Conservation (phyloP, 495 filamentous ascomycete species). For the Tuber borchii region DNA sequence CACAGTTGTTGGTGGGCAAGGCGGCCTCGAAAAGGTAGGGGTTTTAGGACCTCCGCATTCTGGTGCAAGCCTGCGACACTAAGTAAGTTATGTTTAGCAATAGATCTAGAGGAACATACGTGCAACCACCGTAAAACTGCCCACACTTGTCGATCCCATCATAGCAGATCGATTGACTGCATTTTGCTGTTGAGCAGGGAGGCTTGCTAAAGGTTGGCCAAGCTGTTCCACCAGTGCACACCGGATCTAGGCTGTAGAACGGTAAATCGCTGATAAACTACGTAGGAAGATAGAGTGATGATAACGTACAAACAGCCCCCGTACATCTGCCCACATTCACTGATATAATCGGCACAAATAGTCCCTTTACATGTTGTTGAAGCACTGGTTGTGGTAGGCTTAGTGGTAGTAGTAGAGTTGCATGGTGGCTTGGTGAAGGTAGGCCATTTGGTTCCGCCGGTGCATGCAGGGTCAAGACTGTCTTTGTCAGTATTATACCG, state of each 20-base stretch:
- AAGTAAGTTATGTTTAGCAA: background rate
- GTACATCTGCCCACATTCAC: constrained; percentile 20
- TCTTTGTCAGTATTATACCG: background rate
- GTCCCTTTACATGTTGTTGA: constrained; percentile 10
- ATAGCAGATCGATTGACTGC: constrained; percentile 6
- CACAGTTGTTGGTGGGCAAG: background rate
- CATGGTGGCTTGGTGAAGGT: constrained; percentile 17
- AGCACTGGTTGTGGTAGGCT: background rate
- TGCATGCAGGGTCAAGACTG: constrained; percentile 25
- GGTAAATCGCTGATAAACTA: background rate
- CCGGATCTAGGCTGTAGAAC: constrained; percentile 17
- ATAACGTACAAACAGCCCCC: constrained; percentile 20
- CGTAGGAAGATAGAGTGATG: background rate
- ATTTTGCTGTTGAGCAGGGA: constrained; percentile 12
- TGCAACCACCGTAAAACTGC: constrained; percentile 24
- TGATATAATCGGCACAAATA: constrained; percentile 15
- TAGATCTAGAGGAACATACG: constrained; percentile 2
- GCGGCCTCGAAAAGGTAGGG: background rate
- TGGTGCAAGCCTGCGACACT: background rate
- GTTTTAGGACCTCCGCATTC: background rate
- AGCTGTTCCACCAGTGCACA: constrained; percentile 23
- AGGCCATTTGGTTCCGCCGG: constrained; percentile 20
- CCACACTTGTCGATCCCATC: constrained; percentile 27
- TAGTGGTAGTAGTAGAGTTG: background rate
- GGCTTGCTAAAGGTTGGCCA: constrained; percentile 24